Evolutionary conservation across 352 stramenopile genomes (phyloP).

Genomic region (Phytophthora pisi): DNA sequence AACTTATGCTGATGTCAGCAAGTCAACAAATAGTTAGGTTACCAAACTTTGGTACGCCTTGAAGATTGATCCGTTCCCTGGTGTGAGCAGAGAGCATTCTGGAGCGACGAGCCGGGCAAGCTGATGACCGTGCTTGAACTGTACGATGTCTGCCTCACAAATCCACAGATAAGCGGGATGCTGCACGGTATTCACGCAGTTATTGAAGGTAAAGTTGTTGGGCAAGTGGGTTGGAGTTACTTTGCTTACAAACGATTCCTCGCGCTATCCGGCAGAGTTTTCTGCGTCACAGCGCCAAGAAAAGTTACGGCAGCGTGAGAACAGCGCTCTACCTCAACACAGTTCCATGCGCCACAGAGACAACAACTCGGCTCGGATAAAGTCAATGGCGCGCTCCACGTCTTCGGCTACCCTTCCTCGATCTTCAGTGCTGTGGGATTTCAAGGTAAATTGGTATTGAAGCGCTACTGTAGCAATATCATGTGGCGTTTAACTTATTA

Average conservation of each 20-base stretch:
- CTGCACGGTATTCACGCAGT: slow-evolving; percentile 59
- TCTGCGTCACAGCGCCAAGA: slow-evolving; percentile 18
- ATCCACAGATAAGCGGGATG: slow-evolving; percentile 53
- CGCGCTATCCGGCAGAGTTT: slow-evolving; percentile 9
- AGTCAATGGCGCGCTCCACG: slow-evolving; percentile 29
- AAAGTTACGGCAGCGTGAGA: slow-evolving; percentile 23
- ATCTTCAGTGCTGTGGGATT: slow-evolving; percentile 30
- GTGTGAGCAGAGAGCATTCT: slow-evolving; percentile 48
- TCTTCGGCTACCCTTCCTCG: slow-evolving; percentile 29
- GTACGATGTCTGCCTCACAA: slow-evolving; percentile 69
- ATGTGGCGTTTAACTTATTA: neutral
- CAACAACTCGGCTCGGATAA: slow-evolving; percentile 13
- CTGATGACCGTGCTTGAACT: slow-evolving; percentile 49
- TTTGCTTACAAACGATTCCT: neutral
- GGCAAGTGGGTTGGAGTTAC: neutral
- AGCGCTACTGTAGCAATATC: neutral
- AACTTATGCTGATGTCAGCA: neutral
- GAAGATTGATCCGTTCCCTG: neutral
- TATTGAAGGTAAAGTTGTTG: slow-evolving; percentile 41
- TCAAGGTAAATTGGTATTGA: slow-evolving; percentile 18
- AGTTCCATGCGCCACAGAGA: slow-evolving; percentile 1
- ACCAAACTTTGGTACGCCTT: neutral
- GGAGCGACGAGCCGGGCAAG: slow-evolving; percentile 42
- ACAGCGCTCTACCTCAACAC: slow-evolving; percentile 16
- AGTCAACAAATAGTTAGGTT: neutral